These are phyloP conservation scores for Posidonia oceanica DNA, from an alignment of 116 monocot genomes.

Conservation along the genomic window DNA sequence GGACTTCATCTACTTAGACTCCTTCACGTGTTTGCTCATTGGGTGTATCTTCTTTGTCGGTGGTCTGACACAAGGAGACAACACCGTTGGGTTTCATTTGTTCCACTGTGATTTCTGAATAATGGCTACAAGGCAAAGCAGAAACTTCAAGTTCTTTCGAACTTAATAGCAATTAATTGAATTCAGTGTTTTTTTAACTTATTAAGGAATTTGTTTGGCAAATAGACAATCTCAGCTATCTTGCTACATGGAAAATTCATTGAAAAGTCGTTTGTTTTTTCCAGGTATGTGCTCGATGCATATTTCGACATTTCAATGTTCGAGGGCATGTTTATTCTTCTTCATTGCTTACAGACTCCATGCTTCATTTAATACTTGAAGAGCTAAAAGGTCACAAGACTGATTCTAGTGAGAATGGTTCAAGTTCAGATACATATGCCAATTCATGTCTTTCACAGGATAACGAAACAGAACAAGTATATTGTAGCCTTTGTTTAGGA, in stretches of 20 bases:
- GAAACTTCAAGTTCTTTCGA: neutral
- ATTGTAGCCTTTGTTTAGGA: conserved; percentile 73
- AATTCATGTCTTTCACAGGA: conserved; percentile 9
- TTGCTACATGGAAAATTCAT: neutral
- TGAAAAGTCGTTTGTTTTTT: neutral
- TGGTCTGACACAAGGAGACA: too few species aligned
- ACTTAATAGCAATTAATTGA: neutral
- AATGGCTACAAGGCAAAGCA: neutral
- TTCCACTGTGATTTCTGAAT: neutral
- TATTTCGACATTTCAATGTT: conserved; percentile 57
- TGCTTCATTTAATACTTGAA: conserved; percentile 26
- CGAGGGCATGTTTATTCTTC: conserved; percentile 30
- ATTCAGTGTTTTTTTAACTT: neutral
- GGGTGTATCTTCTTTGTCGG: too few species aligned
- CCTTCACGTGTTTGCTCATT: too few species aligned
- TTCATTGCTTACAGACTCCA: conserved; percentile 28
- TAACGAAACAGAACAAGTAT: conserved; percentile 10
- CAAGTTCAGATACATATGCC: neutral
- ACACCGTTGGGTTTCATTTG: too few species aligned
- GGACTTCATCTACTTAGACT: too few species aligned
- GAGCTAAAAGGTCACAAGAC: conserved; percentile 14
- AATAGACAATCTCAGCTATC: neutral
- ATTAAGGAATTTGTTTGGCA: neutral
- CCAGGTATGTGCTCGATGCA: conserved; percentile 75
- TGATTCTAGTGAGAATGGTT: conserved; percentile 17